A percentile compares a stretch with the other conserved stretches of the same genome.
Evolutionary conservation across 2,329 filamentous ascomycete genomes (phyloP).

Genomic region (Teratosphaeria zuluensis): DNA sequence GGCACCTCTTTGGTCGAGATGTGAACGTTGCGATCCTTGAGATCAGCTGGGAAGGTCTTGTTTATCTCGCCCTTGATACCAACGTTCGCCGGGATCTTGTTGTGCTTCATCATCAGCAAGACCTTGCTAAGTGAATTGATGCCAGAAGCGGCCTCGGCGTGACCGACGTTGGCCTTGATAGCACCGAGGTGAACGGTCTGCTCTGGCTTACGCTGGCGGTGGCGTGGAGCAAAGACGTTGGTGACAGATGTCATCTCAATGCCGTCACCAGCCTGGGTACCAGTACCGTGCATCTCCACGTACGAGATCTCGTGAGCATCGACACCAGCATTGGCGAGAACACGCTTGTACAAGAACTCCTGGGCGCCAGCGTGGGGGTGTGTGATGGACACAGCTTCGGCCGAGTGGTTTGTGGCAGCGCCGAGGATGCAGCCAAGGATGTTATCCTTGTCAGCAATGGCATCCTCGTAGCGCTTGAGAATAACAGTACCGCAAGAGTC

Average conservation of each 20-base stretch:
- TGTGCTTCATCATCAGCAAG: constrained; percentile 45
- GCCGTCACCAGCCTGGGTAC: constrained; percentile 74
- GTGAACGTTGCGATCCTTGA: constrained; percentile 43
- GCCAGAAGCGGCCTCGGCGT: constrained; percentile 45
- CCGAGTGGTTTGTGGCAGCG: constrained; percentile 71
- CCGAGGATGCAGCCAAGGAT: constrained; percentile 65
- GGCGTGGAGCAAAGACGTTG: constrained; percentile 48
- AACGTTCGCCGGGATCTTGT: constrained; percentile 45
- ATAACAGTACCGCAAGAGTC: constrained; percentile 67
- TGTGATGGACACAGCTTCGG: constrained; percentile 72
- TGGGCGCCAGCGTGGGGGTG: constrained; percentile 73
- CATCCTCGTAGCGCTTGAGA: constrained; percentile 71
- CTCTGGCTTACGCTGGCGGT: constrained; percentile 40
- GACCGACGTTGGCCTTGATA: constrained; percentile 47
- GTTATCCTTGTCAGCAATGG: constrained; percentile 62
- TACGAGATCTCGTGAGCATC: constrained; percentile 71
- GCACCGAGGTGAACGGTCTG: constrained; percentile 44
- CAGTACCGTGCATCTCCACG: constrained; percentile 84
- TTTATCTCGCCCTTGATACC: constrained; percentile 48
- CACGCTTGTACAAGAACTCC: constrained; percentile 57
- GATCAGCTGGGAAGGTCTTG: constrained; percentile 45
- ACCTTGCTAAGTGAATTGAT: constrained; percentile 46
- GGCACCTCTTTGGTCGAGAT: constrained; percentile 38
- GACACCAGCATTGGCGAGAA: constrained; percentile 63
- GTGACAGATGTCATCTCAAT: constrained; percentile 74